A percentile compares a stretch with the other conserved stretches of the same genome.
Conservation (phyloP, 768 basidiomycete genomes). For the Leccinum truebloodii region DNA sequence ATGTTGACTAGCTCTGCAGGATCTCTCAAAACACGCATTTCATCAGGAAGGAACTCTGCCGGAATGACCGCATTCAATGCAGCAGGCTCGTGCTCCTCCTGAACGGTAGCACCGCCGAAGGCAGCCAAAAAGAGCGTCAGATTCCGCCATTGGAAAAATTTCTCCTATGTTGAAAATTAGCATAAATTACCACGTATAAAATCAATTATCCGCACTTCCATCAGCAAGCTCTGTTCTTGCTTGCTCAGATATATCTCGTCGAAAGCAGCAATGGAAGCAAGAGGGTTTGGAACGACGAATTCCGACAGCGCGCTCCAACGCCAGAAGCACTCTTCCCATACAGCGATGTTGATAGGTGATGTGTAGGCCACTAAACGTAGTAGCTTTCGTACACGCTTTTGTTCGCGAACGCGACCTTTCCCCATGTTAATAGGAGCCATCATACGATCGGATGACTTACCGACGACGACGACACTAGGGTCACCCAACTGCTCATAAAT, state of each 20-base stretch:
- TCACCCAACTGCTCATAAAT: slow-evolving; percentile 82
- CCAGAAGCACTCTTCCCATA: slow-evolving; percentile 83
- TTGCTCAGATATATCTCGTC: slow-evolving; percentile 36
- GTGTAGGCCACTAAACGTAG: slow-evolving; percentile 64
- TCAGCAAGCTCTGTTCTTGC: slow-evolving; percentile 39
- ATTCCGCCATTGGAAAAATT: slow-evolving; percentile 83
- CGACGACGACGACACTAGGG: slow-evolving; percentile 66
- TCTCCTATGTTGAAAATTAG: slow-evolving; percentile 49
- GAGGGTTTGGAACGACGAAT: slow-evolving; percentile 45
- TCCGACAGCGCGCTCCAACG: slow-evolving; percentile 71
- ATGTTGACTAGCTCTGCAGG: slow-evolving; percentile 57
- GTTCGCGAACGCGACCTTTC: slow-evolving; percentile 73
- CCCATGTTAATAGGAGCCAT: slow-evolving; percentile 6
- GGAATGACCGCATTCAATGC: slow-evolving; percentile 58
- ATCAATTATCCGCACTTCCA: slow-evolving; percentile 35
- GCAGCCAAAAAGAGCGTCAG: slow-evolving; percentile 76
- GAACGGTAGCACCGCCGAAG: slow-evolving; percentile 64
- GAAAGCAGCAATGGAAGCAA: slow-evolving; percentile 36
- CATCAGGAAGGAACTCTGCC: slow-evolving; percentile 61
- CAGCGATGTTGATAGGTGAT: slow-evolving; percentile 67
- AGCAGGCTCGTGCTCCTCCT: slow-evolving; percentile 51
- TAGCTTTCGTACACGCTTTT: slow-evolving; percentile 76
- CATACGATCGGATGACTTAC: slow-evolving; percentile 40
- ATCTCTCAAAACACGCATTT: slow-evolving; percentile 63
- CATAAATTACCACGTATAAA: neutral